Evolutionary conservation across 208 protist genomes (phyloP).

Genomic region (Acanthamoeba royreba): DNA sequence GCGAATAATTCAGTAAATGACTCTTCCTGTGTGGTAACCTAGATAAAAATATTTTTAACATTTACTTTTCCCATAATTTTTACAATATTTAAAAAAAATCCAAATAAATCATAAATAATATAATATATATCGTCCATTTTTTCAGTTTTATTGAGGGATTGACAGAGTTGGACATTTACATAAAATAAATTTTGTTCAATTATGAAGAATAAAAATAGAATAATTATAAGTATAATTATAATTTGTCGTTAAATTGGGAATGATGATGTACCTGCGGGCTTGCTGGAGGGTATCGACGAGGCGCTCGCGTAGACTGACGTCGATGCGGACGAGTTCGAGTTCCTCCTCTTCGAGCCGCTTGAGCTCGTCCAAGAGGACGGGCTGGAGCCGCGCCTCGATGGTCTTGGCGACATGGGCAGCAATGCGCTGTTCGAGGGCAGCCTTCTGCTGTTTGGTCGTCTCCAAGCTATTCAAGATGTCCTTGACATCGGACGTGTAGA

Average conservation of each 20-base stretch:
- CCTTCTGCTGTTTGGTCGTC: not conserved
- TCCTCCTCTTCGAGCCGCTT: not conserved
- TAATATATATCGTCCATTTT: too few relatives aligned
- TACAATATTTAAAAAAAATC: too few relatives aligned
- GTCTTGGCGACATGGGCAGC: constrained; percentile 25
- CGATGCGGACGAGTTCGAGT: constrained; percentile 11
- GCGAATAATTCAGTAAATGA: too few relatives aligned
- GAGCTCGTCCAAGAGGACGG: not conserved
- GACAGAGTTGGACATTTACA: not conserved
- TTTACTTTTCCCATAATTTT: too few relatives aligned
- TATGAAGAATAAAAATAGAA: not conserved
- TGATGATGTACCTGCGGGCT: not conserved
- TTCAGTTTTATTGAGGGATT: too few relatives aligned
- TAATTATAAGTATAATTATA: too few relatives aligned
- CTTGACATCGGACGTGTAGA: not conserved
- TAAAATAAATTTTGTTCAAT: not conserved
- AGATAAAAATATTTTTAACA: too few relatives aligned
- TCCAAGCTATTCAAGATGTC: not conserved
- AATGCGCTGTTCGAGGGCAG: not conserved
- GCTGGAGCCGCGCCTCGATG: not conserved
- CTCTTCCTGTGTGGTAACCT: too few relatives aligned
- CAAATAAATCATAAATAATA: too few relatives aligned
- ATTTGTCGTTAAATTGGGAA: not conserved
- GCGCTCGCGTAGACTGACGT: not conserved
- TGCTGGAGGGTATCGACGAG: not conserved